Evolutionary conservation across 805 yeast genomes (phyloP), one percentile per base, ranked within the genome.

Genomic region (Metschnikowia dekortorum): DNA sequence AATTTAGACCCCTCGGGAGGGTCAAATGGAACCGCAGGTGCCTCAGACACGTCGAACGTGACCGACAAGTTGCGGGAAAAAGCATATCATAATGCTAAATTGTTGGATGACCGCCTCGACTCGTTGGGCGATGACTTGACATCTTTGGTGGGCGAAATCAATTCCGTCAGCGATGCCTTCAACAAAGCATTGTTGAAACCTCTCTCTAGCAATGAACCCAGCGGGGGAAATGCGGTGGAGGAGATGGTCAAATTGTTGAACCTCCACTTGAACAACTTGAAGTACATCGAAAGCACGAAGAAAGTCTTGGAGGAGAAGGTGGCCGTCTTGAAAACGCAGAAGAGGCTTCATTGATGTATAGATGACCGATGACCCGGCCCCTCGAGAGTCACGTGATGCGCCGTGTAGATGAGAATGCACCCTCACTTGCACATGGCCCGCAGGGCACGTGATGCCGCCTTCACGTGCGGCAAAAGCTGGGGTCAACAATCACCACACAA

Each of bases 61-160:
- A 82, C 87, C 47, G 97, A 92, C 64, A 87, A 86, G 65, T 87
- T 89, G 63, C 83, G 99, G 64, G 92, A 86, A 63, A 86, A 86
- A 57, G 95, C 96, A 0, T 94, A 92, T 66, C 83, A 80, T 54
- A 80, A 90, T 32, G 97, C 98, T 0, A 95, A 90, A 62, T 74
- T 82, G 39, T 73, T 94, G 54, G 96, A 89, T 64, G 90, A 84
- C 58, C 87, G 86, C 62, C 71, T 94, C 53, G 95, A 86, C 57
- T 71, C 79, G 10, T 74, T 94, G 62, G 96, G 95, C 8, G 75
- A 81, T 33, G 90, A 89, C 63, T 78, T 90, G 59, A 71, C 87
- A 2, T 79, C 90, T 0, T 74, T 90, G 62, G 87, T 90, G 42
- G 78, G 80, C 26, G 96, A 90, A 66, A 86, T 90, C 51, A 90